These are phyloP conservation scores for Davidsoniella virescens DNA, from an alignment of 2,329 filamentous ascomycete genomes.

Conservation along the genomic window DNA sequence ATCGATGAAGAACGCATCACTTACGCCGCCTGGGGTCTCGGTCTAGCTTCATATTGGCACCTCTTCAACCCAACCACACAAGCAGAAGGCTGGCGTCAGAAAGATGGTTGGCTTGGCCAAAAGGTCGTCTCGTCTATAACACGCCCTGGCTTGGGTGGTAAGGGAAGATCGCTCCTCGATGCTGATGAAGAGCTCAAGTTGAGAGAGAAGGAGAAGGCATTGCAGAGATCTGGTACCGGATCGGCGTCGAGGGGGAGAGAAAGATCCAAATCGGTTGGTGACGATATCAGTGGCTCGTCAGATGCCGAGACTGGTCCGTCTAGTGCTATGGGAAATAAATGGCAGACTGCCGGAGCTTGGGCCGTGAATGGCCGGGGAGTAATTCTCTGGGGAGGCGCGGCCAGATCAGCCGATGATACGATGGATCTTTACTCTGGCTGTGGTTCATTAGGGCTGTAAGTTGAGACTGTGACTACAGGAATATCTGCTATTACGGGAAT, in stretches of 20 bases:
- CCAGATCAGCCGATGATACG: slow-evolving; percentile 30
- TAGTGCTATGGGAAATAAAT: slow-evolving; percentile 37
- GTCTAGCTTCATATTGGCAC: slow-evolving; percentile 32
- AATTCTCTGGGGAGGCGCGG: slow-evolving; percentile 35
- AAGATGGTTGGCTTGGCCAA: slow-evolving; percentile 33
- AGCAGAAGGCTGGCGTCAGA: slow-evolving; percentile 36
- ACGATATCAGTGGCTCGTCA: background rate
- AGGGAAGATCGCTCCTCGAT: slow-evolving; percentile 3
- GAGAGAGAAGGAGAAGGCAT: background rate
- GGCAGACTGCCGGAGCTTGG: slow-evolving; percentile 37
- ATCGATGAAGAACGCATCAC: slow-evolving; percentile 39
- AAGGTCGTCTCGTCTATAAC: slow-evolving; percentile 30
- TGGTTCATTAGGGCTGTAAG: slow-evolving; percentile 20
- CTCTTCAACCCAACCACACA: slow-evolving; percentile 38
- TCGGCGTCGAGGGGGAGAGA: slow-evolving; percentile 15
- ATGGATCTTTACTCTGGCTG: slow-evolving; percentile 36
- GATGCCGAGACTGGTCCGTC: slow-evolving; percentile 21
- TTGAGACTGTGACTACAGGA: background rate
- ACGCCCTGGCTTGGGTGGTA: slow-evolving; percentile 2
- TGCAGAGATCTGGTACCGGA: background rate
- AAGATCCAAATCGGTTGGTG: slow-evolving; percentile 13
- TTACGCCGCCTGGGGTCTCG: slow-evolving; percentile 44
- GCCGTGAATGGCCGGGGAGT: slow-evolving; percentile 33
- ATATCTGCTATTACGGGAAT: background rate
- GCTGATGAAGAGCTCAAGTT: slow-evolving; percentile 1